phyloP scores from a whole-genome alignment of 257 asterid genomes.

The Salvia rosmarinus region DNA sequence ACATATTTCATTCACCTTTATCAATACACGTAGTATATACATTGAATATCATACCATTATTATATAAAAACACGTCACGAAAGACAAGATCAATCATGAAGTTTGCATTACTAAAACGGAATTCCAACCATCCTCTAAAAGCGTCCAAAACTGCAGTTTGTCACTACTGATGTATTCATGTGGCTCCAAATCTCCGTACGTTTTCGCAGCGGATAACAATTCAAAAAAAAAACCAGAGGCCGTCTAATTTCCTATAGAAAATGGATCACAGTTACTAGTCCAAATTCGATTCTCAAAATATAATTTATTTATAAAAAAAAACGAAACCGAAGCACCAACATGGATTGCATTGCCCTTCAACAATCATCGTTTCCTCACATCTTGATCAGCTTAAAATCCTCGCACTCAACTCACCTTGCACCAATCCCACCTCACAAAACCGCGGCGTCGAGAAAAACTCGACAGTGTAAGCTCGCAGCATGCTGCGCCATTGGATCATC shows the following conservation, averaged over 20 bases:
- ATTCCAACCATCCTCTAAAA: not conserved
- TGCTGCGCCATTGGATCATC: slow-evolving; percentile 51
- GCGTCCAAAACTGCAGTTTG: not conserved
- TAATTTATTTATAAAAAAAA: no score
- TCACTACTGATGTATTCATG: slow-evolving; percentile 14
- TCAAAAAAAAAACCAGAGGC: slow-evolving; percentile 29
- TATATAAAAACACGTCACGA: no score
- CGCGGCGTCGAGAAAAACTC: slow-evolving; percentile 29
- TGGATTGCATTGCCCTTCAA: slow-evolving; percentile 54
- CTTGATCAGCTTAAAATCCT: slow-evolving; percentile 34
- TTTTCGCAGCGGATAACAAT: slow-evolving; percentile 34
- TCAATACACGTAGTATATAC: no score
- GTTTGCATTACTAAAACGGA: slow-evolving; percentile 11
- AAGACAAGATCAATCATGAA: no score
- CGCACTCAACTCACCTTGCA: slow-evolving; percentile 11
- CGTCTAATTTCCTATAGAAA: slow-evolving; percentile 7
- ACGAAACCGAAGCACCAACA: slow-evolving; percentile 3
- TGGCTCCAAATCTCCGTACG: slow-evolving; percentile 36
- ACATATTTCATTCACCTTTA: no score
- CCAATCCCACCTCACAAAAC: slow-evolving; percentile 21
- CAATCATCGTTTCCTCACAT: slow-evolving; percentile 44
- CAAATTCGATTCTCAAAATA: not conserved
- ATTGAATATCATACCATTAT: no score
- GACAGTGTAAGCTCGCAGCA: slow-evolving; percentile 34
- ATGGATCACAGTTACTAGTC: not conserved